Evolutionary conservation across 2,329 filamentous ascomycete genomes (phyloP), one percentile per base, ranked within the genome.

Genomic region (Pseudogymnoascus destructans): DNA sequence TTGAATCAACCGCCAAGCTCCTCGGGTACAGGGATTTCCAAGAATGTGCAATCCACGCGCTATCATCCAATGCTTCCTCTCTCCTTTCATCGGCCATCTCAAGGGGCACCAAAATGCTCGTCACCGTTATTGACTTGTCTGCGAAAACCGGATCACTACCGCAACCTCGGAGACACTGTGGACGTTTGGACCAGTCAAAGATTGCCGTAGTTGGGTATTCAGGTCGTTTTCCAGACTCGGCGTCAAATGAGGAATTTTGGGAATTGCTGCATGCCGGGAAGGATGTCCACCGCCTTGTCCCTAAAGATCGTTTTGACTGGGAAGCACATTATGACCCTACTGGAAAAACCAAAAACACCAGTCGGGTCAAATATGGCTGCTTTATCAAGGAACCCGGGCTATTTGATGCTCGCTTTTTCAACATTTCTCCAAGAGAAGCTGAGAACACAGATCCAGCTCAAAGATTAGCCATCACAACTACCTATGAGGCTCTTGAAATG

Each of bases 141-240:
- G 11, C 42, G 9, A 58, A 58, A 30, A 27, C 21, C 21, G 57
- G 46, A 57, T 17, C 15, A 4, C 6, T 13, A 10, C 55, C 60
- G 35, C 46, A 52, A 3, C 46, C 46, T 52, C 15, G 25, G 25
- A 52, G 46, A 17, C 46, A 52, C 10, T 23, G 42, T 40, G 60
- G 21, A 9, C 36, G 27, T 27, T 27, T 55, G 13, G 52, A 59
- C n/a, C 73, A 80, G 66, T 80, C 82, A 68, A 91, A 90, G 70
- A 80, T 95, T 61, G 89, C 89, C 58, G 89, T 95, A 61, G 84
- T 95, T 30, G 89, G 89, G 56, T 86, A 88, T 78, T 81, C 86
- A 33, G 85, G 86, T 58, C 79, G 86, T 56, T 89, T 88, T 69
- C 86, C 86, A 3, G 82, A 85, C 63, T 83, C 85, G 40, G 82